Conservation (phyloP, 2,329 filamentous ascomycete species). For the Colletotrichum horii region DNA sequence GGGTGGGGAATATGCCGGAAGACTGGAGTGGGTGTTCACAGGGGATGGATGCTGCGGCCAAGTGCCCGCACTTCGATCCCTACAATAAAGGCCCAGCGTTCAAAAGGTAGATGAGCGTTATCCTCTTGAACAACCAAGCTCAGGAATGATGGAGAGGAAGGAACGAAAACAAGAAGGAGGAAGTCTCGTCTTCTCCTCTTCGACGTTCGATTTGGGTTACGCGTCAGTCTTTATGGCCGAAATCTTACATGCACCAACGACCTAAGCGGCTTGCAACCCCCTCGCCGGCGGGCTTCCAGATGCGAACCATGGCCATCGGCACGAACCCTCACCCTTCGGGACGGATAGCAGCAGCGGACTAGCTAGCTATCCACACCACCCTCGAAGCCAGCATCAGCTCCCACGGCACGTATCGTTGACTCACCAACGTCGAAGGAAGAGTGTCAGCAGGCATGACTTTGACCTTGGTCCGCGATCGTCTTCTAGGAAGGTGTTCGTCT, state of each 20-base stretch:
- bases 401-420: neutral
- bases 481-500: neutral
- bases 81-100: neutral
- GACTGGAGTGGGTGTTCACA: neutral
- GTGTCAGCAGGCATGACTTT: neutral
- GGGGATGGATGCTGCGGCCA: neutral
- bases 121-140: neutral
- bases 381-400: neutral
- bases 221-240: neutral
- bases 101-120: neutral
- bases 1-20: neutral
- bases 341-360: neutral
- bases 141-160: neutral
- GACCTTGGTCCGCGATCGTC: neutral
- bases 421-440: neutral
- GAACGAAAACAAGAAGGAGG: neutral
- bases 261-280: neutral
- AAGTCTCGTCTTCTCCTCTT: neutral
- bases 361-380: slow-evolving; percentile 2
- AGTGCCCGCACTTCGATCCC: slow-evolving; percentile 2
- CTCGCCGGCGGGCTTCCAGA: neutral
- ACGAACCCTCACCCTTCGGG: neutral
- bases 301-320: neutral
- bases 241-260: neutral
- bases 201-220: neutral